Conservation (phyloP, 139 green algal genomes). For the Chlorella sp. region DNA sequence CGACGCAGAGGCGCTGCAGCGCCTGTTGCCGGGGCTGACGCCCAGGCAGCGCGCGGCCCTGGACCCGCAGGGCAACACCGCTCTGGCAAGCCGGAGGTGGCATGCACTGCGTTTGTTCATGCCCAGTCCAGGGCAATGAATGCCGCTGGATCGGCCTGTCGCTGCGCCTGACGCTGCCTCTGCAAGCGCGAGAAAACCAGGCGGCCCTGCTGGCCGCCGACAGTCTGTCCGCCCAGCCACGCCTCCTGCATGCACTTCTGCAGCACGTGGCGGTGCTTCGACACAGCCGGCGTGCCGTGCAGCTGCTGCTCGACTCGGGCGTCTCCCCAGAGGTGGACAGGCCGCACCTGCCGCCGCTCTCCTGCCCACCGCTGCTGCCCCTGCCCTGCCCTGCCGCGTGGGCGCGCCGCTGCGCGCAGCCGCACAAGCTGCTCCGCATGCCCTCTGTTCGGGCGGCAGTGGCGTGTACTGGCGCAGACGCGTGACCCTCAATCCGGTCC, state of each 20-base stretch:
- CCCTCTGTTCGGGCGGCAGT: too few species aligned
- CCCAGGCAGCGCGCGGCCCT: conserved; percentile 19
- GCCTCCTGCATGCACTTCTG: conserved; percentile 20
- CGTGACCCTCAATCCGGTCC: too few species aligned
- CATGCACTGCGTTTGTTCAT: background rate
- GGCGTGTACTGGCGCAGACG: too few species aligned
- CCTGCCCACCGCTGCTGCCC: too few species aligned
- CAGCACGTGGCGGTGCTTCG: conserved; percentile 70
- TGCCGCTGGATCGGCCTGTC: background rate
- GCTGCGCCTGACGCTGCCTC: background rate
- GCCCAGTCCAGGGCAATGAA: background rate
- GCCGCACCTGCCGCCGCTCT: too few species aligned
- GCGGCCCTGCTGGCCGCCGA: background rate
- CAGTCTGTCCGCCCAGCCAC: background rate
- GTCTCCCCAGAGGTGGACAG: conserved; percentile 29
- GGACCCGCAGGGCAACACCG: conserved; percentile 72
- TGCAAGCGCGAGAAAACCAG: too few species aligned
- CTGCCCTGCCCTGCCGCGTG: too few species aligned
- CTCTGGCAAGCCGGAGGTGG: background rate
- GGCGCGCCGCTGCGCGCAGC: too few species aligned
- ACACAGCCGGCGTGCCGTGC: conserved; percentile 20
- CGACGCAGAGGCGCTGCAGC: conserved; percentile 28
- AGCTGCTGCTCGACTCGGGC: conserved; percentile 51
- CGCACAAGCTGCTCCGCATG: too few species aligned
- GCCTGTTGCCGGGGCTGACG: conserved; percentile 19